Base-by-base conservation (phyloP, 176 grass and related monocot species). In the Phoenix dactylifera region DNA sequence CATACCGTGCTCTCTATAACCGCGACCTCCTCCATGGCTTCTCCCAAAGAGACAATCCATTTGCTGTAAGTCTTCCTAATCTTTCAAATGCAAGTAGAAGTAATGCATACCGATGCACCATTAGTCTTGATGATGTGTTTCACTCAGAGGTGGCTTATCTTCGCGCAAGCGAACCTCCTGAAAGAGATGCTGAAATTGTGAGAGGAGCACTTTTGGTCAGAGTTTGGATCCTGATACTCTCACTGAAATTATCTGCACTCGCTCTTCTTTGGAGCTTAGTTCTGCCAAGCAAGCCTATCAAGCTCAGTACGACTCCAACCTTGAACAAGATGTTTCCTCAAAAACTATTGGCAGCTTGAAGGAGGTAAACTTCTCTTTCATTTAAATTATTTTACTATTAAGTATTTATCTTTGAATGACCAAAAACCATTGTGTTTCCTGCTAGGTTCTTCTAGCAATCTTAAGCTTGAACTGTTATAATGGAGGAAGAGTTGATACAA, bases 381-480 rank as follows among this genome's bases (percentile, higher is more conserved):
- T 44, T n/a, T 14, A 44, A 44, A 44, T 12, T 44, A 44, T 44
- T 12, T 44, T 44, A 44, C 35, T 44, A 2, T 9, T 2, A 12
- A 44, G 35, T 44, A 44, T 44, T 14, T 44, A 44, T 44, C 10
- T 44, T 44, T 44, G 35, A 44, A 44, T 44, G 35, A 12, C 35
- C 35, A 44, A 44, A 44, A 12, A 44, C 9, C 10, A 3, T 50
- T 65, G 19, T 49, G 28, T 4, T 15, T 50, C 23, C 62, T 24
- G 18, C 26, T 65, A 76, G 73, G 44, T 77, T 67, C 79, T 82
- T 25, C 55, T 72, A 24, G 79, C 67, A 23, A 50, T 77, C 58
- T 48, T 82, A 35, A 59, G 58, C 35, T 75, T 59, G 58, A 82
- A 29, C 60, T 65, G 44, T 22, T 28, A 71, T 15, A 59, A 69